A percentile compares a stretch with the other conserved stretches of the same genome.
phyloP scores from a whole-genome alignment of 2,329 filamentous ascomycete species.

The Albophoma yamanashiensis region DNA sequence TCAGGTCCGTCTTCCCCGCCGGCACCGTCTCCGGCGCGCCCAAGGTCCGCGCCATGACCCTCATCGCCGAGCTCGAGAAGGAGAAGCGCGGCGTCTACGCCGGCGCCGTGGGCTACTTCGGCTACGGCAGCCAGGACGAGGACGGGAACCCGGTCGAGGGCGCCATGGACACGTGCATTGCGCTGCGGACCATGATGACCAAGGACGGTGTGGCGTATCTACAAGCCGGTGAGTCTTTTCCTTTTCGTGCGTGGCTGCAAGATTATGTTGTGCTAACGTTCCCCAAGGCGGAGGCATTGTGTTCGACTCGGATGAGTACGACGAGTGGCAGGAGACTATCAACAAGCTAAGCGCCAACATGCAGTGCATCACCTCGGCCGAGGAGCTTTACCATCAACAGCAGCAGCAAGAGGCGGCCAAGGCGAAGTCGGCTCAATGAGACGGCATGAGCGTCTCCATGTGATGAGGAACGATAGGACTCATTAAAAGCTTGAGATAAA shows the following conservation, averaged over 20 bases:
- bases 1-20: constrained; percentile 92
- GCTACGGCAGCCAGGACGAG: constrained; percentile 62
- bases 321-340: constrained; percentile 88
- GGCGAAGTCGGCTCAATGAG: background rate
- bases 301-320: constrained; percentile 84
- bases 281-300: constrained; percentile 70
- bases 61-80: constrained; percentile 86
- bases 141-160: constrained; percentile 59
- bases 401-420: constrained; percentile 10
- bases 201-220: constrained; percentile 89
- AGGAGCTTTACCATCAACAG: constrained; percentile 46
- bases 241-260: background rate
- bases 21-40: constrained; percentile 93
- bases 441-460: background rate
- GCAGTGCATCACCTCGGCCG: constrained; percentile 75
- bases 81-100: constrained; percentile 96
- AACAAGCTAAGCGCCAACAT: constrained; percentile 93
- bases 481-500: background rate
- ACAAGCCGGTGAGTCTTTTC: constrained; percentile 49
- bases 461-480: background rate
- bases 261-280: constrained; percentile 2
- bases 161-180: constrained; percentile 80
- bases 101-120: constrained; percentile 93
- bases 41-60: constrained; percentile 93
- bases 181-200: constrained; percentile 83